Evolutionary conservation across 306 rosid species (phyloP).

Genomic region (Arachis hypogaea): DNA sequence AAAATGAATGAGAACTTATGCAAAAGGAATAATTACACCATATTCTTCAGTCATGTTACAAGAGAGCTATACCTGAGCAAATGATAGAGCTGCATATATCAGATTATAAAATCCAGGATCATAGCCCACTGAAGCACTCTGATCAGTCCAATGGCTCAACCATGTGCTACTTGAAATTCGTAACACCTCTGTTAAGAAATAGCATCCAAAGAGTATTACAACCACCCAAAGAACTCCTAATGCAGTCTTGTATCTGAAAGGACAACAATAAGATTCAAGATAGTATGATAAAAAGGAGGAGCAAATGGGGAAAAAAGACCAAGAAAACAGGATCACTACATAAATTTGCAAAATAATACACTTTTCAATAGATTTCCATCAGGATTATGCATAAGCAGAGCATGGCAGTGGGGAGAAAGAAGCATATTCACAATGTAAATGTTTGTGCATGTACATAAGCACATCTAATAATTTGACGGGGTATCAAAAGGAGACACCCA

Average conservation of each 20-base stretch:
- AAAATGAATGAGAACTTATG: neutral
- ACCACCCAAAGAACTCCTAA: constrained; percentile 89
- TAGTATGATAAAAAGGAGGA: neutral
- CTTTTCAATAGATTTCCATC: constrained; percentile 17
- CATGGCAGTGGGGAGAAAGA: constrained; percentile 19
- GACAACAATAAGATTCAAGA: constrained; percentile 29
- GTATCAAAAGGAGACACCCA: constrained; percentile 5
- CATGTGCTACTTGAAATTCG: constrained; percentile 86
- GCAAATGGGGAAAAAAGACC: constrained; percentile 6
- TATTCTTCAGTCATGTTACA: constrained; percentile 27
- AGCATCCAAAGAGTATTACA: constrained; percentile 68
- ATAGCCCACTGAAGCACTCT: constrained; percentile 62
- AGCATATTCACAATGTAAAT: constrained; percentile 32
- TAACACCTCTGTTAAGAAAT: constrained; percentile 62
- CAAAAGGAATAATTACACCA: constrained; percentile 18
- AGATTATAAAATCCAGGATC: constrained; percentile 74
- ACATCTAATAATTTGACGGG: neutral
- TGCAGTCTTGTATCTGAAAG: constrained; percentile 78
- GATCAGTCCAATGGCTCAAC: constrained; percentile 87
- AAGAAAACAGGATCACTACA: constrained; percentile 23
- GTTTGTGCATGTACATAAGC: constrained; percentile 3
- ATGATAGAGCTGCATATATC: constrained; percentile 69
- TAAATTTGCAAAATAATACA: constrained; percentile 25
- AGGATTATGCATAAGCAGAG: constrained; percentile 19
- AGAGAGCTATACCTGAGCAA: constrained; percentile 68